Evolutionary conservation across 345 rosid genomes (phyloP).

Genomic region (Iberis pinnata): DNA sequence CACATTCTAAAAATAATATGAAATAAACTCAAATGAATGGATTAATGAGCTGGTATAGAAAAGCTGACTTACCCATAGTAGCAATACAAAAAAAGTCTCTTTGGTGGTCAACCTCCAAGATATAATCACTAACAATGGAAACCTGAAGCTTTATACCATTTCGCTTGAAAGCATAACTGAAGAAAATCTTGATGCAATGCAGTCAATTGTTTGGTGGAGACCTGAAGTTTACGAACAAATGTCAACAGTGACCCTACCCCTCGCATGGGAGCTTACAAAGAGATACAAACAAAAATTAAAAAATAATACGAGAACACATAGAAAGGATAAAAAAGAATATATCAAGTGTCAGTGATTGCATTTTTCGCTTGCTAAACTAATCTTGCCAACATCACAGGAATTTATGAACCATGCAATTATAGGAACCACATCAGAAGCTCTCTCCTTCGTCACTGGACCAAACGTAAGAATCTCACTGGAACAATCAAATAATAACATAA

Average conservation of each 20-base stretch:
- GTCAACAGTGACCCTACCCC: slow-evolving; percentile 68
- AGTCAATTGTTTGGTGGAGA: slow-evolving; percentile 69
- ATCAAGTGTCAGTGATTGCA: slow-evolving; percentile 35
- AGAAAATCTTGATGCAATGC: slow-evolving; percentile 82
- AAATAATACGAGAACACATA: slow-evolving; percentile 5
- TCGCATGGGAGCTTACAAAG: slow-evolving; percentile 65
- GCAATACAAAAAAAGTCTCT: slow-evolving; percentile 83
- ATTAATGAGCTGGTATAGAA: neutral
- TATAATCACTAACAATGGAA: slow-evolving; percentile 67
- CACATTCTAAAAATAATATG: neutral
- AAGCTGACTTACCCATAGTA: slow-evolving; percentile 66
- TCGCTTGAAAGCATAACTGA: slow-evolving; percentile 69
- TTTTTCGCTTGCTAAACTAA: slow-evolving; percentile 63
- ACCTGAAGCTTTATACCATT: slow-evolving; percentile 71
- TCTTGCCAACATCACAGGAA: slow-evolving; percentile 24
- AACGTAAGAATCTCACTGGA: neutral
- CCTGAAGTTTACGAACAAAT: slow-evolving; percentile 66
- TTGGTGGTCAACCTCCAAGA: slow-evolving; percentile 81
- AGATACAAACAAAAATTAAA: slow-evolving; percentile 34
- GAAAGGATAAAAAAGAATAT: neutral
- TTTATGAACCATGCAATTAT: neutral
- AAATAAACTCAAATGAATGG: neutral
- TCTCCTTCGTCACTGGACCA: slow-evolving; percentile 35
- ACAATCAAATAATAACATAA: neutral
- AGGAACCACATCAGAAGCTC: slow-evolving; percentile 20